These are phyloP conservation scores for Cadophora sp. DNA, from an alignment of 2,329 filamentous ascomycete genomes.

Conservation along the genomic window DNA sequence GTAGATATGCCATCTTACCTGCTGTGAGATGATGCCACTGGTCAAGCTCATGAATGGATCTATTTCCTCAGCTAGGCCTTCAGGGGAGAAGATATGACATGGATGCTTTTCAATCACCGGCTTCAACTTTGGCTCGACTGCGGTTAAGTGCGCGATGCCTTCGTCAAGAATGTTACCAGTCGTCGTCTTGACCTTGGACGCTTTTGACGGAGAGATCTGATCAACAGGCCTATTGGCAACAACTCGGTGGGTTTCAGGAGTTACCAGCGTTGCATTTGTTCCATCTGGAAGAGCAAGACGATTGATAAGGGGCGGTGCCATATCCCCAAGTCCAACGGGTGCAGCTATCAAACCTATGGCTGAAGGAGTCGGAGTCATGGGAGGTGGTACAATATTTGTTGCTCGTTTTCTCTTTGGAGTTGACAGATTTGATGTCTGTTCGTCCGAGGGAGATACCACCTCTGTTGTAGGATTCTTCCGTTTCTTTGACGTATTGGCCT, in stretches of 20 bases:
- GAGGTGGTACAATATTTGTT: slow-evolving; percentile 38
- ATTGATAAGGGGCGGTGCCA: slow-evolving; percentile 42
- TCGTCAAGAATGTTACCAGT: slow-evolving; percentile 76
- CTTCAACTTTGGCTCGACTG: slow-evolving; percentile 74
- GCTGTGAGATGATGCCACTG: slow-evolving; percentile 93
- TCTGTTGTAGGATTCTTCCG: slow-evolving; percentile 36
- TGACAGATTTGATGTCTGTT: slow-evolving; percentile 30
- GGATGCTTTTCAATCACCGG: slow-evolving; percentile 75
- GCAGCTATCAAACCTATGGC: slow-evolving; percentile 54
- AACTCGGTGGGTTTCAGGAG: slow-evolving; percentile 71
- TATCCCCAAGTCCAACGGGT: slow-evolving; percentile 48
- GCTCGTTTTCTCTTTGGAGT: slow-evolving; percentile 41
- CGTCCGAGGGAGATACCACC: slow-evolving; percentile 21
- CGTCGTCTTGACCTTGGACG: slow-evolving; percentile 49
- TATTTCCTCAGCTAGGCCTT: slow-evolving; percentile 81
- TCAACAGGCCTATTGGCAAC: slow-evolving; percentile 58
- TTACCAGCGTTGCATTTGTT: slow-evolving; percentile 75
- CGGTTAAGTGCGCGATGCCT: slow-evolving; percentile 76
- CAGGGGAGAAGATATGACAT: slow-evolving; percentile 81
- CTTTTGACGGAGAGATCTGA: slow-evolving; percentile 64
- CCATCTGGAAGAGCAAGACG: slow-evolving; percentile 67
- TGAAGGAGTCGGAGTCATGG: slow-evolving; percentile 55
- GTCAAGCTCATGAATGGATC: slow-evolving; percentile 87
- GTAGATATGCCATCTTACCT: slow-evolving; percentile 50
- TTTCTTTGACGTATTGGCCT: slow-evolving; percentile 36